A percentile compares a stretch with the other conserved stretches of the same genome.
phyloP scores from a whole-genome alignment of 768 basidiomycete genomes.

The Boletales sp. region DNA sequence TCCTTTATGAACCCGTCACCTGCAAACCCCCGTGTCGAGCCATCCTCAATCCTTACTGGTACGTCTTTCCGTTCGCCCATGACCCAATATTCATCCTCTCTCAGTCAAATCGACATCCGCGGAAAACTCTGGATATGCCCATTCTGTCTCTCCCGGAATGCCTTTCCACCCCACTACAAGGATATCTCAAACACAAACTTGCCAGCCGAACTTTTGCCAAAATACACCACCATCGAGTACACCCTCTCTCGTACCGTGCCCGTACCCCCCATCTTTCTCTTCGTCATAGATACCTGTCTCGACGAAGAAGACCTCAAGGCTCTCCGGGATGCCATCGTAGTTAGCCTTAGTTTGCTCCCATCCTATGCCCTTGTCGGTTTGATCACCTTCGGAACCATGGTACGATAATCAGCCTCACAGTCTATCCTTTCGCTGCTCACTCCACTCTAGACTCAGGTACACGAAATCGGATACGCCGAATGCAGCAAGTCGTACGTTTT shows the following conservation, averaged over 20 bases:
- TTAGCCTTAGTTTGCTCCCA: conserved; percentile 89
- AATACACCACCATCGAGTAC: conserved; percentile 99
- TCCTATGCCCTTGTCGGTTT: conserved; percentile 93
- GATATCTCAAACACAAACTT: conserved; percentile 97
- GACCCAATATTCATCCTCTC: conserved; percentile 2
- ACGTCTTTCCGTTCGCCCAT: conserved; percentile 14
- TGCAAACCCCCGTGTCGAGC: conserved; percentile 98
- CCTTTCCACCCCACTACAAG: conserved; percentile 98
- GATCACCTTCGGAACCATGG: conserved; percentile 98
- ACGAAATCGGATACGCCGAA: conserved; percentile 94
- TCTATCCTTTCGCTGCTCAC: neutral
- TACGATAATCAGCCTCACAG: conserved; percentile 30
- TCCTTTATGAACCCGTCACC: conserved; percentile 96
- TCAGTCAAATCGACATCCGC: conserved; percentile 95
- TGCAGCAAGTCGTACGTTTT: conserved; percentile 99
- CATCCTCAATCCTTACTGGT: conserved; percentile 98
- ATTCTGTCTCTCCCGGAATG: conserved; percentile 94
- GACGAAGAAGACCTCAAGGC: conserved; percentile 96
- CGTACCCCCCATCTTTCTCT: conserved; percentile 94
- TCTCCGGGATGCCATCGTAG: conserved; percentile 89
- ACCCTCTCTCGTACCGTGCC: conserved; percentile 90
- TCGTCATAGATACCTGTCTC: conserved; percentile 95
- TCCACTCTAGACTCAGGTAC: conserved; percentile 82
- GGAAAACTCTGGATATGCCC: conserved; percentile 99
- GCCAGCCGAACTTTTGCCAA: conserved; percentile 92